Conservation (phyloP, 1,284 basidiomycete genomes). For the Rhodotorula mucilaginosa region DNA sequence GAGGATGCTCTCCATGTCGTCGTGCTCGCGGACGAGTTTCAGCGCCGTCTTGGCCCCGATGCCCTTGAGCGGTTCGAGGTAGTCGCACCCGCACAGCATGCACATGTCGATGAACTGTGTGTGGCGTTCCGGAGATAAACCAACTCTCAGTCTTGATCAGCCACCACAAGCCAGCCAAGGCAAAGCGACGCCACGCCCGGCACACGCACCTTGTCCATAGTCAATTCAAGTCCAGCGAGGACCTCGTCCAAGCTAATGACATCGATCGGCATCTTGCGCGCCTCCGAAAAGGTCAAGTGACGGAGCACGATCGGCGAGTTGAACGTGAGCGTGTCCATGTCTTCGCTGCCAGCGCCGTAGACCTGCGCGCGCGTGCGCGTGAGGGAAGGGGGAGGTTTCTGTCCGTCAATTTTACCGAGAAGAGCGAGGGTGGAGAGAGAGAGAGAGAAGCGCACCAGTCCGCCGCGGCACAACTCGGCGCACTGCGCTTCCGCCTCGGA, state of each 20-base stretch:
- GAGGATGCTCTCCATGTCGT: conserved; percentile 75
- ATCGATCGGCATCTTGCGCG: conserved; percentile 95
- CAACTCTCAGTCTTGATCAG: background rate
- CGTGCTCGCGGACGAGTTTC: conserved; percentile 85
- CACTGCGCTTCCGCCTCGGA: conserved; percentile 99
- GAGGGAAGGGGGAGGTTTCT: too few species aligned
- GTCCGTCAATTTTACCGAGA: background rate
- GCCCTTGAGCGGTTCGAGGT: conserved; percentile 93
- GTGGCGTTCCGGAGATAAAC: conserved; percentile 1
- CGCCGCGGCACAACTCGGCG: conserved; percentile 90
- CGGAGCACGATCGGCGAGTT: conserved; percentile 84
- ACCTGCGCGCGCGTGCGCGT: conserved; percentile 57
- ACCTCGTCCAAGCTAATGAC: conserved; percentile 83
- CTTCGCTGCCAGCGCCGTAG: conserved; percentile 95
- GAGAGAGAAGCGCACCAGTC: conserved; percentile 47
- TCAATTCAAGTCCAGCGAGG: conserved; percentile 83
- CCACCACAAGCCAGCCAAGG: background rate
- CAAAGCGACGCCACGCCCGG: too few species aligned
- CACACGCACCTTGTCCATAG: conserved; percentile 72
- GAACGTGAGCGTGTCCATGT: conserved; percentile 99
- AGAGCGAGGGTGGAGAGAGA: background rate
- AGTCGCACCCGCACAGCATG: conserved; percentile 95
- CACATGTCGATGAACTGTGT: conserved; percentile 95
- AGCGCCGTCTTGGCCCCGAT: conserved; percentile 93
- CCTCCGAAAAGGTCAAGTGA: conserved; percentile 97